Evolutionary conservation across 306 rosid species (phyloP).

Genomic region (Prunus salicina): DNA sequence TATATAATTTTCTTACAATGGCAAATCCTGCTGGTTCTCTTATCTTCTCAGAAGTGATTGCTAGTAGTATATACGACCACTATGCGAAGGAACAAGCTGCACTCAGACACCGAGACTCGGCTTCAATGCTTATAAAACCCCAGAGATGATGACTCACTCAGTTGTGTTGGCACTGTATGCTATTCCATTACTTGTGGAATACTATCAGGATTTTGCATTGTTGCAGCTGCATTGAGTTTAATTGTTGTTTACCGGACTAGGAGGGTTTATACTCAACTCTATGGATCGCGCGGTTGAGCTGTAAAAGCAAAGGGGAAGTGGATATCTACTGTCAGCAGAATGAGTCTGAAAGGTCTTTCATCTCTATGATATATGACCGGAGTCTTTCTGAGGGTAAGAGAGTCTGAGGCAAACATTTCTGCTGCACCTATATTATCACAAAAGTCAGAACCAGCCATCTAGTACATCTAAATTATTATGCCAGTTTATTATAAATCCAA

Average conservation of each 20-base stretch:
- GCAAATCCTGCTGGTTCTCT: conserved; percentile 72
- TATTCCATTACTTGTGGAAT: conserved; percentile 62
- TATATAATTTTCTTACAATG: conserved; percentile 60
- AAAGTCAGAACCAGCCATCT: background rate
- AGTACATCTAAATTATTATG: background rate
- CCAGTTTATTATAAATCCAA: background rate
- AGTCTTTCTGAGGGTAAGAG: too few species aligned
- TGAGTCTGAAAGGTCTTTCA: too few species aligned
- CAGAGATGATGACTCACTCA: conserved; percentile 30
- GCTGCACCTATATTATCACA: background rate
- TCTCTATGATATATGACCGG: too few species aligned
- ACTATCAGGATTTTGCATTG: conserved; percentile 52
- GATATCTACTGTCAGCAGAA: background rate
- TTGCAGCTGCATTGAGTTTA: conserved; percentile 49
- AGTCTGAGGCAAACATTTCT: background rate
- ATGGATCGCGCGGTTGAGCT: conserved; percentile 37
- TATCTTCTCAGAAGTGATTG: conserved; percentile 54
- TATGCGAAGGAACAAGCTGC: conserved; percentile 59
- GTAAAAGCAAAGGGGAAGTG: background rate
- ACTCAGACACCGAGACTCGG: background rate
- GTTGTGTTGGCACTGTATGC: conserved; percentile 59
- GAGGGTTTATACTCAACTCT: conserved; percentile 59
- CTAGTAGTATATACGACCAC: conserved; percentile 62
- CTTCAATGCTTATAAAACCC: conserved; percentile 10
- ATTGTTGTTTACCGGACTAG: conserved; percentile 47